Conservation (phyloP, 306 rosid genomes). For the Vigna nakashimae region DNA sequence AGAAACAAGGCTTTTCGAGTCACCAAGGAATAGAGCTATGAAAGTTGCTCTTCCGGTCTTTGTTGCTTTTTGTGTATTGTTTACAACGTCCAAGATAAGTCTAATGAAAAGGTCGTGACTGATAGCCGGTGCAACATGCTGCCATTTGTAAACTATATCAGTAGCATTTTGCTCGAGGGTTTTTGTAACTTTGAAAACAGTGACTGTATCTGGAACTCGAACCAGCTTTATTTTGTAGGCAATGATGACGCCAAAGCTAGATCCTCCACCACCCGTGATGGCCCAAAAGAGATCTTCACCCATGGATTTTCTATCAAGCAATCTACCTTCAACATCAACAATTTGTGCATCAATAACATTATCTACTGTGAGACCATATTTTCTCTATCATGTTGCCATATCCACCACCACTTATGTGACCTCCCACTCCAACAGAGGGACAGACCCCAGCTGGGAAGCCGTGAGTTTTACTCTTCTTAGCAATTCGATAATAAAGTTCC, state of each 20-base stretch:
- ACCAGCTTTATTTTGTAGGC: conserved; percentile 70
- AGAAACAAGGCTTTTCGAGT: conserved; percentile 52
- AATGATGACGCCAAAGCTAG: conserved; percentile 69
- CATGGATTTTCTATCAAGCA: conserved; percentile 69
- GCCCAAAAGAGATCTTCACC: conserved; percentile 94
- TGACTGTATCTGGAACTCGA: conserved; percentile 62
- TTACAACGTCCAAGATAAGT: conserved; percentile 43
- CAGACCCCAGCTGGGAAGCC: conserved; percentile 85
- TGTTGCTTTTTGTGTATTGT: conserved; percentile 46
- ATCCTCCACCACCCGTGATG: conserved; percentile 84
- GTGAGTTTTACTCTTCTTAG: conserved; percentile 59
- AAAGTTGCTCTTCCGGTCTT: conserved; percentile 60
- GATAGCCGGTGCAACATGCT: conserved; percentile 54
- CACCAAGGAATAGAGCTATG: conserved; percentile 68
- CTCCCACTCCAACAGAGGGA: conserved; percentile 80
- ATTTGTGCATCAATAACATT: conserved; percentile 66
- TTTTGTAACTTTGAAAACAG: conserved; percentile 62
- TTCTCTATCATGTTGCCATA: conserved; percentile 84
- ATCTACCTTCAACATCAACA: conserved; percentile 60
- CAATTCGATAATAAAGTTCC: conserved; percentile 64
- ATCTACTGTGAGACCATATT: conserved; percentile 67
- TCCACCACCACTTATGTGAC: conserved; percentile 81
- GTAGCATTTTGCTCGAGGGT: conserved; percentile 66
- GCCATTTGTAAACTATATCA: conserved; percentile 71
- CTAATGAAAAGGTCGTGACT: conserved; percentile 61